Base-by-base conservation (phyloP, 768 basidiomycete species). In the Mycena filopes region DNA sequence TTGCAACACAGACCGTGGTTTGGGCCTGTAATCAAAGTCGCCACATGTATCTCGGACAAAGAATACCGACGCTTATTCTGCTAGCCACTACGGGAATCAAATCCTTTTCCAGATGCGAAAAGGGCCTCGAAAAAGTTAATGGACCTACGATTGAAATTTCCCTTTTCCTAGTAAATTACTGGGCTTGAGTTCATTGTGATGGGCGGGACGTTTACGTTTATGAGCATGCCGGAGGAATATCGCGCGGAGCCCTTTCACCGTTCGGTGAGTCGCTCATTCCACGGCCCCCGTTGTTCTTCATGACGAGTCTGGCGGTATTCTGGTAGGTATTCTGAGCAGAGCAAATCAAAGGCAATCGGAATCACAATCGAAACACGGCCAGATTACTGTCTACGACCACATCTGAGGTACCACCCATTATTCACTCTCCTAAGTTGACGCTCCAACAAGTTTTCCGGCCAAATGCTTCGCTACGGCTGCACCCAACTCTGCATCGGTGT, bases 121-220 rank as follows among this genome's bases (percentile, higher is more conserved):
- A n/a, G n/a, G n/a, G n/a, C n/a, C n/a, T n/a, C n/a, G n/a, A n/a
- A n/a, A n/a, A n/a, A n/a, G n/a, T n/a, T n/a, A n/a, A n/a, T n/a
- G n/a, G n/a, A n/a, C n/a, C n/a, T n/a, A n/a, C n/a, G n/a, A n/a
- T n/a, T n/a, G n/a, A n/a, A n/a, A n/a, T n/a, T n/a, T n/a, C n/a
- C n/a, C n/a, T 15, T 12, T 10, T 5, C 8, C 4, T 47, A 21
- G 10, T 2, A 45, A 1, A 11, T 11, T 36, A 11, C 10, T 15
- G 36, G 2, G 36, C n/a, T n/a, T n/a, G 93, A 94, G 71, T 92
- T 90, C 70, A 98, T 98, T 68, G 85, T 97, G 66, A 98, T 98
- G 98, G 98, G 98, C 25, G 98, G 98, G 47, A 99, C 98, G 13
- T 99, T n/a, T n/a, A n/a, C n/a, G n/a, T n/a, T 99, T 78, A 98